Percentiles rank a stretch among this genome's conserved stretches.
Conservation (phyloP, 495 filamentous ascomycete species). For the Penicillium tannophilum region DNA sequence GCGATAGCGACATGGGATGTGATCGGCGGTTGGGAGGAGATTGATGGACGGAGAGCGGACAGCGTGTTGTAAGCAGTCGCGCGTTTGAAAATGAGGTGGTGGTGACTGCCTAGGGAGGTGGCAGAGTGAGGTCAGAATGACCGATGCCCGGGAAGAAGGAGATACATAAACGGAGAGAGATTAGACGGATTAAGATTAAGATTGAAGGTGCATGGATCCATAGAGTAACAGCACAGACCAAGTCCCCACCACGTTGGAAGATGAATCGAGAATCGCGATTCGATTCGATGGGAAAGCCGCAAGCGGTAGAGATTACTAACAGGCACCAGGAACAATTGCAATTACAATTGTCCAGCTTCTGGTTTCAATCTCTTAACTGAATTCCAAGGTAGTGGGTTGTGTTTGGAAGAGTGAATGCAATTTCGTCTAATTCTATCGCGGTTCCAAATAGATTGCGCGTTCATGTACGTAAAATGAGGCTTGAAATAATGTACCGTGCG, state of each 20-base stretch:
- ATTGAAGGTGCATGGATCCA: slow-evolving; percentile 9
- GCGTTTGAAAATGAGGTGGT: neutral
- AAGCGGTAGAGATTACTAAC: neutral
- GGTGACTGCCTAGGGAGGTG: neutral
- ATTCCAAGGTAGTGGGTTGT: neutral
- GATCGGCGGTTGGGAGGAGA: slow-evolving; percentile 9
- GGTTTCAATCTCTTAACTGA: neutral
- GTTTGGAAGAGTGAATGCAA: neutral
- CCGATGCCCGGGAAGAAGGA: slow-evolving; percentile 7
- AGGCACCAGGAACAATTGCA: neutral
- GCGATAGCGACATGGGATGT: slow-evolving; percentile 73
- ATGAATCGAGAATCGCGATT: no score
- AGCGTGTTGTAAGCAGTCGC: neutral
- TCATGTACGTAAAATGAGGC: neutral
- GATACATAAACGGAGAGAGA: slow-evolving; percentile 3
- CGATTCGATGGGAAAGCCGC: neutral
- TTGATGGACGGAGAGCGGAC: neutral
- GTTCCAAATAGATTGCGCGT: slow-evolving; percentile 1
- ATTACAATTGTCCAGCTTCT: neutral
- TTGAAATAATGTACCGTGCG: neutral
- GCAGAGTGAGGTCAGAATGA: slow-evolving; percentile 25
- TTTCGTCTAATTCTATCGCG: neutral
- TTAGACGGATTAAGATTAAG: slow-evolving; percentile 22
- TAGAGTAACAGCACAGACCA: slow-evolving; percentile 14
- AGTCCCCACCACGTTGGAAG: slow-evolving; percentile 2